Conservation (phyloP, 225 moss, liverwort and hornwort species). For the Sphagnum contortum region DNA sequence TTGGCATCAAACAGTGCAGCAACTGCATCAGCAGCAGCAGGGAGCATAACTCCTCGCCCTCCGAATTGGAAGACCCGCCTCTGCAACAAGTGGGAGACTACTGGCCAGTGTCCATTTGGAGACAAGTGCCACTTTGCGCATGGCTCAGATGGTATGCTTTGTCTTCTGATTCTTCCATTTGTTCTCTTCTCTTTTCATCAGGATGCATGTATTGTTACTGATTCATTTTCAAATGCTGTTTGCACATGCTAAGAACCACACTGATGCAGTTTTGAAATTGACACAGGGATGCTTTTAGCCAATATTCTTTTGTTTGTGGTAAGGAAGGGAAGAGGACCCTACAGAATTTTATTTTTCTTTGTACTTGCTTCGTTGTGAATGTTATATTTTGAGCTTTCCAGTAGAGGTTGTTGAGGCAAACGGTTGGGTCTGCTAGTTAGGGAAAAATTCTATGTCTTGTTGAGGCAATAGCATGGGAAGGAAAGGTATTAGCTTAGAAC, state of each 20-base stretch:
- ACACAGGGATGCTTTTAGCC: too few species aligned
- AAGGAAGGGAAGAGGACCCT: too few species aligned
- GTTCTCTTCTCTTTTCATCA: neutral
- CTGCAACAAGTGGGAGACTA: constrained; percentile 99
- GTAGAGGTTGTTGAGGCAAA: too few species aligned
- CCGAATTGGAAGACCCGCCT: constrained; percentile 96
- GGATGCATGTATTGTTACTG: neutral
- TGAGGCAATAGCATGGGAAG: too few species aligned
- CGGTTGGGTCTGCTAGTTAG: too few species aligned
- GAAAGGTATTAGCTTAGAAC: too few species aligned
- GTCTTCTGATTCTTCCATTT: neutral
- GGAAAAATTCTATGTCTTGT: too few species aligned
- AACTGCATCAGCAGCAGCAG: constrained; percentile 11
- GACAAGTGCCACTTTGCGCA: constrained; percentile 97
- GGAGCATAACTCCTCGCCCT: constrained; percentile 47
- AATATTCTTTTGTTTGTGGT: too few species aligned
- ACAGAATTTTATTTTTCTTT: too few species aligned
- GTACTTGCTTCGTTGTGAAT: too few species aligned
- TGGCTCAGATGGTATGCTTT: constrained; percentile 71
- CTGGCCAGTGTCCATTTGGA: constrained; percentile 87
- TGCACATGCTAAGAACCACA: neutral
- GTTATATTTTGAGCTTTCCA: too few species aligned
- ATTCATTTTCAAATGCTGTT: neutral
- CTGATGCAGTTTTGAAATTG: too few species aligned
- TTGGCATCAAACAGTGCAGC: constrained; percentile 22